Conservation (phyloP, 2,329 filamentous ascomycete genomes). For the Claviceps paspali region DNA sequence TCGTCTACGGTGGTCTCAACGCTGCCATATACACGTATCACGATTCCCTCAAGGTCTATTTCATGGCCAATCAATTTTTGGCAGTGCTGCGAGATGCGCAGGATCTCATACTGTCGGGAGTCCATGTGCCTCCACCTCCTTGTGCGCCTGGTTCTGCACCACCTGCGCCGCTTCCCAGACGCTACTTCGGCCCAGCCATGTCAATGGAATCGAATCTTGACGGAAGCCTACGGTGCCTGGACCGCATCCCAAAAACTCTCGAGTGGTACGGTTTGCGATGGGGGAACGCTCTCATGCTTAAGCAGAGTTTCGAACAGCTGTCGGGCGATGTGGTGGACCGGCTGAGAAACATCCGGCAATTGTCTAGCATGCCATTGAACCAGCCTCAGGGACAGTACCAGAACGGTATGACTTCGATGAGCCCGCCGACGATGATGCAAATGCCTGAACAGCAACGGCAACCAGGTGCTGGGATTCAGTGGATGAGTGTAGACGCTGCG, state of each 20-base stretch:
- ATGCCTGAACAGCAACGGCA: conserved; percentile 14
- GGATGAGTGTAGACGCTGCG: conserved; percentile 29
- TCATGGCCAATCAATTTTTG: conserved; percentile 49
- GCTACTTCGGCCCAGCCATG: conserved; percentile 19
- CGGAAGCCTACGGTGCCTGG: conserved; percentile 39
- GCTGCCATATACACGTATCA: conserved; percentile 69
- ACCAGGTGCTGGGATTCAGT: conserved; percentile 19
- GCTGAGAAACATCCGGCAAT: conserved; percentile 23
- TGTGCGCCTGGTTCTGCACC: conserved; percentile 30
- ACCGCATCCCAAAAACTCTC: conserved; percentile 37
- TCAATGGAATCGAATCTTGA: conserved; percentile 34
- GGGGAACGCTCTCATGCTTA: conserved; percentile 39
- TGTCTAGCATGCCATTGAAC: conserved; percentile 16
- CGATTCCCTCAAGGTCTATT: conserved; percentile 74
- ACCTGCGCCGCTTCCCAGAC: conserved; percentile 37
- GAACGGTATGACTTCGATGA: conserved; percentile 8
- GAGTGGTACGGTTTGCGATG: conserved; percentile 43
- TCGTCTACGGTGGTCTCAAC: conserved; percentile 43
- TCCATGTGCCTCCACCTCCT: conserved; percentile 28
- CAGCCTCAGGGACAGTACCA: conserved; percentile 22
- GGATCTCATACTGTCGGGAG: conserved; percentile 38
- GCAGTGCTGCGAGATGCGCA: conserved; percentile 43
- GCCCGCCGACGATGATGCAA: conserved; percentile 2
- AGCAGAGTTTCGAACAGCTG: conserved; percentile 34
- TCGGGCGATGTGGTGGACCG: conserved; percentile 29